Conservation (phyloP, 768 basidiomycete species). For the Tephrocybe sp. region DNA sequence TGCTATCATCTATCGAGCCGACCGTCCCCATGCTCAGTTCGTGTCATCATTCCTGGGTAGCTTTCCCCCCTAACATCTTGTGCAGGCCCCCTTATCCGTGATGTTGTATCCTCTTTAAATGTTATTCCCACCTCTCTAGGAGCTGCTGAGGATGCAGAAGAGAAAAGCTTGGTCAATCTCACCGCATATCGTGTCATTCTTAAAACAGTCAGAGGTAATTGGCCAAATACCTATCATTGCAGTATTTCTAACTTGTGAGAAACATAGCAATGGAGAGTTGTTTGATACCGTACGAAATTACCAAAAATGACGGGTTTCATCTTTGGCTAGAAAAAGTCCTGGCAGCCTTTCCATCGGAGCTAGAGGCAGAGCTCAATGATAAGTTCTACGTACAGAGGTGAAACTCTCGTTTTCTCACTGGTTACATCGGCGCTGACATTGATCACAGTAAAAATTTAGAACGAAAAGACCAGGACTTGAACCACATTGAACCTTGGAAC, state of each 20-base stretch:
- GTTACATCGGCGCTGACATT: neutral
- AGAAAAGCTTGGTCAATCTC: conserved; percentile 33
- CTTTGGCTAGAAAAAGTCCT: conserved; percentile 35
- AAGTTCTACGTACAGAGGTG: conserved; percentile 17
- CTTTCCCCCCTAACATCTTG: neutral
- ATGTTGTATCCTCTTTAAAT: conserved; percentile 24
- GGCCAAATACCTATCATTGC: neutral
- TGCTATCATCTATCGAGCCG: conserved; percentile 23
- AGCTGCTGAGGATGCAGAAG: conserved; percentile 11
- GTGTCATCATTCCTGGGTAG: conserved; percentile 4
- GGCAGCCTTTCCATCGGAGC: conserved; percentile 12
- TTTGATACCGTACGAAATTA: conserved; percentile 40
- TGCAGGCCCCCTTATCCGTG: conserved; percentile 27
- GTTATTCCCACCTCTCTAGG: conserved; percentile 16
- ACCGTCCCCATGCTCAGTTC: conserved; percentile 34
- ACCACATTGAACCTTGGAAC: conserved; percentile 12
- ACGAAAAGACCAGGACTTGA: conserved; percentile 10
- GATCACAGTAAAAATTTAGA: conserved; percentile 11
- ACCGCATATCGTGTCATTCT: conserved; percentile 34
- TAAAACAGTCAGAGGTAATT: conserved; percentile 38
- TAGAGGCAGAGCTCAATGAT: conserved; percentile 11
- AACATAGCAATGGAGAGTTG: conserved; percentile 45
- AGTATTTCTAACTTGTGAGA: neutral
- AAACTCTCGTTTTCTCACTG: neutral
- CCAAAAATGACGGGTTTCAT: conserved; percentile 30